phyloP scores from a whole-genome alignment of 768 basidiomycete genomes.

The Suillus variegatus region DNA sequence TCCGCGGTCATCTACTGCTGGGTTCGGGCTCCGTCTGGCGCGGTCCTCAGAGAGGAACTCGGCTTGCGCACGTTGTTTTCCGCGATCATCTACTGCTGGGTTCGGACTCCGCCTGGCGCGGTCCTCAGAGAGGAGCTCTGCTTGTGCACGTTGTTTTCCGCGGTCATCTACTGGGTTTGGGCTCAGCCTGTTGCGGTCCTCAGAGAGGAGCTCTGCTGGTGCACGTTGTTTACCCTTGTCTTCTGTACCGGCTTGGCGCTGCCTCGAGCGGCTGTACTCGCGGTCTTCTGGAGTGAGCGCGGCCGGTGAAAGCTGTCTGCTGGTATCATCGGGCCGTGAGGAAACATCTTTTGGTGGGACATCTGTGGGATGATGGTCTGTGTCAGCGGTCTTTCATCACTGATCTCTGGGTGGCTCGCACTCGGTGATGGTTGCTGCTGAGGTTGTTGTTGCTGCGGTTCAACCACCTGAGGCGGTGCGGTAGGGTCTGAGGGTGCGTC shows the following conservation, averaged over 20 bases:
- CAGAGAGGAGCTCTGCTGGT: not conserved
- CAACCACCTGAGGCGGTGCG: not conserved
- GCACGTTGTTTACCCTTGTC: slow-evolving; percentile 1
- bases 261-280: not conserved
- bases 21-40: not conserved
- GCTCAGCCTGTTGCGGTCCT: not conserved
- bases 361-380: not conserved
- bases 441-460: not conserved
- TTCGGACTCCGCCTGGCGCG: not conserved
- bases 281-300: not conserved
- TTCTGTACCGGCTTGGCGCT: not conserved
- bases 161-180: not conserved
- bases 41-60: not conserved
- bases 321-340: not conserved
- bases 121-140: not conserved
- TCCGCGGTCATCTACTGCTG: not conserved
- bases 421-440: not conserved
- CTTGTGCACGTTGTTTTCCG: not conserved
- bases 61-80: not conserved
- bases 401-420: not conserved
- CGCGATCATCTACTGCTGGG: not conserved
- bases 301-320: not conserved
- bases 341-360: not conserved
- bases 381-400: not conserved
- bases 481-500: not conserved